Evolutionary conservation across 345 rosid genomes (phyloP).

Genomic region (Populus alba): DNA sequence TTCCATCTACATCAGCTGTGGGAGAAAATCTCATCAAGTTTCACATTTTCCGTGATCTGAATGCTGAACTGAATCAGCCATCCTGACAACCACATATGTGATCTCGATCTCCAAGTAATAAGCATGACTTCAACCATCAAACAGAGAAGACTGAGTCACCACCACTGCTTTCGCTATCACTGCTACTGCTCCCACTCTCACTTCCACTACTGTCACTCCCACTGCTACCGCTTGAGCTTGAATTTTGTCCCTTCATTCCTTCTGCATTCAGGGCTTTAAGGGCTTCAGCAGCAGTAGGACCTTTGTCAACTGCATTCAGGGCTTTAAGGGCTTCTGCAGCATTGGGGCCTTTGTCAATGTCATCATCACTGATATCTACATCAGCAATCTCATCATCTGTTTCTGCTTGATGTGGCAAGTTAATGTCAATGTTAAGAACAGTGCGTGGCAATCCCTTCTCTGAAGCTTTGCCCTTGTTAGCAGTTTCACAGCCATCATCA

Average conservation of each 20-base stretch:
- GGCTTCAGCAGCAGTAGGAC: slow-evolving; percentile 31
- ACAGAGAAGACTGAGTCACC: slow-evolving; percentile 39
- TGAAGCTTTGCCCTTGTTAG: slow-evolving; percentile 20
- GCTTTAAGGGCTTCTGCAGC: slow-evolving; percentile 29
- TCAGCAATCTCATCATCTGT: slow-evolving; percentile 41
- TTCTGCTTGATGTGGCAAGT: slow-evolving; percentile 25
- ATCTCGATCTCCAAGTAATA: neutral
- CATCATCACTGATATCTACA: slow-evolving; percentile 40
- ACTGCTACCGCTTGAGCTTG: slow-evolving; percentile 20
- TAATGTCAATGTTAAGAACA: slow-evolving; percentile 51
- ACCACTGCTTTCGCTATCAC: slow-evolving; percentile 34
- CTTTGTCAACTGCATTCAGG: slow-evolving; percentile 1
- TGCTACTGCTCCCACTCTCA: slow-evolving; percentile 19
- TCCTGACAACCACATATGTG: neutral
- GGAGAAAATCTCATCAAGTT: neutral
- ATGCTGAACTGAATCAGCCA: neutral
- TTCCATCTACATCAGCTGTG: neutral
- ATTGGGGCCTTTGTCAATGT: slow-evolving; percentile 19
- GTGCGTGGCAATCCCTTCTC: slow-evolving; percentile 27
- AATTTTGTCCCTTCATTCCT: slow-evolving; percentile 11
- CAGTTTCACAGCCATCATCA: slow-evolving; percentile 18
- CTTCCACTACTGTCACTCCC: slow-evolving; percentile 20
- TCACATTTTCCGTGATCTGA: neutral
- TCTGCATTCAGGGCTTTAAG: slow-evolving; percentile 27
- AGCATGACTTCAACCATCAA: slow-evolving; percentile 5